phyloP scores from a whole-genome alignment of 169 alveolate genomes.

The Perkinsus marinus region DNA sequence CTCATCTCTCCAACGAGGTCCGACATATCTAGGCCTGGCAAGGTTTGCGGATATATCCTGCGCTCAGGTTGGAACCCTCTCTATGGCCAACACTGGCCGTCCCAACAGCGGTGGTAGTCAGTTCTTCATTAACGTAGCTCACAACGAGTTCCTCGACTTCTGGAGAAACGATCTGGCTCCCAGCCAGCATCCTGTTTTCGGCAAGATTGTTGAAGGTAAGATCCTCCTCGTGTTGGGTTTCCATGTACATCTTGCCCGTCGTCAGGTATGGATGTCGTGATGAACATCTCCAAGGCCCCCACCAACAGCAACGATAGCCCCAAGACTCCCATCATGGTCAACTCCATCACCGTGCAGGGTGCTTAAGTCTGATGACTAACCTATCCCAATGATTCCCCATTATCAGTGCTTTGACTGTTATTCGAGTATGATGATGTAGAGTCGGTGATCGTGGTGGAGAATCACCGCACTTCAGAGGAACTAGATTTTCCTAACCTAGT shows the following conservation, averaged over 20 bases:
- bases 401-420: neutral
- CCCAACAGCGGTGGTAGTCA: conserved; percentile 8
- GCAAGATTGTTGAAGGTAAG: neutral
- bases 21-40: too few species aligned
- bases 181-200: conserved; percentile 5
- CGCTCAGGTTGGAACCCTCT: neutral
- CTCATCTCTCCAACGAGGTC: neutral
- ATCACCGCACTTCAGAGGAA: too few species aligned
- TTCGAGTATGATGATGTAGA: neutral
- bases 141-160: conserved; percentile 1
- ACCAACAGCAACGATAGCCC: neutral
- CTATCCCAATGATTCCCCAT: neutral
- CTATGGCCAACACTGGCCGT: conserved; percentile 6
- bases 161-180: neutral
- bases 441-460: too few species aligned
- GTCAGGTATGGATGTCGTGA: neutral
- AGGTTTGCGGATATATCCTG: too few species aligned
- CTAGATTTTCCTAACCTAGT: too few species aligned
- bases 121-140: conserved; percentile 2
- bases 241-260: neutral
- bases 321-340: neutral
- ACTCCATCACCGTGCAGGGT: neutral
- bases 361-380: neutral
- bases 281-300: neutral
- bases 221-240: neutral